Percentiles rank a stretch among this genome's conserved stretches.
Evolutionary conservation across 805 yeast species (phyloP).

Genomic region (Blastobotrys terrestris): DNA sequence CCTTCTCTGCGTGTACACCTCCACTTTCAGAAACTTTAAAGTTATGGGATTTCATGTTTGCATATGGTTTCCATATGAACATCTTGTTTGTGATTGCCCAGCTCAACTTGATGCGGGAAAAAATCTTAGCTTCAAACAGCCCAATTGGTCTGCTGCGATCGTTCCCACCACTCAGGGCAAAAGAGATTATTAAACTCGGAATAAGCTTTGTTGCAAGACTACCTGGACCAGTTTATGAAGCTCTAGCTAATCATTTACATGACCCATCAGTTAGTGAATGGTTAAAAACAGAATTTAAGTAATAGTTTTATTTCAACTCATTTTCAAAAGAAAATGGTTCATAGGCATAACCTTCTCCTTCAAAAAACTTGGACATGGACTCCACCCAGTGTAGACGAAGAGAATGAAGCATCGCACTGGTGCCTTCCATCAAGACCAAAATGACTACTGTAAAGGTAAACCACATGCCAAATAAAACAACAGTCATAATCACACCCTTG

Average conservation of each 20-base stretch:
- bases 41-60: conserved; percentile 86
- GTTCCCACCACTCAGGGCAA: conserved; percentile 65
- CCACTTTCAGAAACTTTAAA: conserved; percentile 68
- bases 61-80: conserved; percentile 87
- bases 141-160: conserved; percentile 75
- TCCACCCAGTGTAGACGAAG: conserved; percentile 98
- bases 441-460: conserved; percentile 85
- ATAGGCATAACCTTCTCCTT: conserved; percentile 91
- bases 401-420: conserved; percentile 97
- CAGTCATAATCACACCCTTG: conserved; percentile 63
- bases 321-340: conserved; percentile 68
- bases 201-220: conserved; percentile 72
- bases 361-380: conserved; percentile 96
- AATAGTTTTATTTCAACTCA: neutral
- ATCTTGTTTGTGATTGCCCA: conserved; percentile 80
- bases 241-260: conserved; percentile 56
- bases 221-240: conserved; percentile 58
- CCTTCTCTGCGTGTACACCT: conserved; percentile 84
- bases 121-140: conserved; percentile 48
- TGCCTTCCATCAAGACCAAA: conserved; percentile 96
- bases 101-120: conserved; percentile 59
- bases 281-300: neutral
- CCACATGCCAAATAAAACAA: conserved; percentile 89
- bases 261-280: conserved; percentile 31
- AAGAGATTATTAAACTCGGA: conserved; percentile 69